Percentiles rank a stretch among this genome's conserved stretches.
phyloP scores from a whole-genome alignment of 2,329 filamentous ascomycete genomes.

The Coniochaeta sp. region DNA sequence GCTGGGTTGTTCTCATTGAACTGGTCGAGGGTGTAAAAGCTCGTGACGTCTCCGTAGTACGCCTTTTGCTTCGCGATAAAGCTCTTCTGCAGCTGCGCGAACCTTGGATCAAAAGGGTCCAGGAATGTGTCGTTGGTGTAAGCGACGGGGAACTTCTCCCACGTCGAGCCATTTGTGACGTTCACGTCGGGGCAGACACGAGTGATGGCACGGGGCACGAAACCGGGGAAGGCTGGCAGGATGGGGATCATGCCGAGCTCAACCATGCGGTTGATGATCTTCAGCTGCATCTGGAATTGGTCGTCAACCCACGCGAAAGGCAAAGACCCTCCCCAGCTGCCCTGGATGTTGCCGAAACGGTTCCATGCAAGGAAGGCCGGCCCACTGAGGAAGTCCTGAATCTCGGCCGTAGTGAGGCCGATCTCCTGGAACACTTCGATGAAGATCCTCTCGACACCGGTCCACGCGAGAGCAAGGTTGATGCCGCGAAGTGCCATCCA shows the following conservation, averaged over 20 bases:
- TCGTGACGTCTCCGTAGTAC: slow-evolving; percentile 39
- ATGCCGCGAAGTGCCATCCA: slow-evolving; percentile 45
- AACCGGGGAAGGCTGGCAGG: slow-evolving; percentile 42
- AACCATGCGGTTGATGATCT: slow-evolving; percentile 41
- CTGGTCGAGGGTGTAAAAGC: slow-evolving; percentile 44
- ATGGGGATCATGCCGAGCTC: slow-evolving; percentile 46
- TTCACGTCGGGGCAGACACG: slow-evolving; percentile 32
- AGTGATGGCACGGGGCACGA: slow-evolving; percentile 35
- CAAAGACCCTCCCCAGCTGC: slow-evolving; percentile 38
- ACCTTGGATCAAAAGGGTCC: slow-evolving; percentile 35
- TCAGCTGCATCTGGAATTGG: slow-evolving; percentile 40
- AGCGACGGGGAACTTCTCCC: slow-evolving; percentile 30
- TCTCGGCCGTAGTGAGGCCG: slow-evolving; percentile 35
- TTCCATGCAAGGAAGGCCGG: slow-evolving; percentile 48
- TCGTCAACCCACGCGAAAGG: slow-evolving; percentile 37
- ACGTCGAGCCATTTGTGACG: slow-evolving; percentile 34
- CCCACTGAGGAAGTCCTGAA: slow-evolving; percentile 38
- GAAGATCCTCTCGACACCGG: slow-evolving; percentile 42
- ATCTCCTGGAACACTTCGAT: slow-evolving; percentile 38
- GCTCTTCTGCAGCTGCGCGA: slow-evolving; percentile 32
- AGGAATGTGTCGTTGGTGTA: slow-evolving; percentile 41
- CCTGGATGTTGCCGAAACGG: slow-evolving; percentile 46
- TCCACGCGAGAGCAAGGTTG: slow-evolving; percentile 45
- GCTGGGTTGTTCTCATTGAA: slow-evolving; percentile 44
- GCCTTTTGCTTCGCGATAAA: slow-evolving; percentile 38